A percentile compares a stretch with the other conserved stretches of the same genome.
phyloP scores from a whole-genome alignment of 257 asterid genomes.

The Anisodus acutangulus region DNA sequence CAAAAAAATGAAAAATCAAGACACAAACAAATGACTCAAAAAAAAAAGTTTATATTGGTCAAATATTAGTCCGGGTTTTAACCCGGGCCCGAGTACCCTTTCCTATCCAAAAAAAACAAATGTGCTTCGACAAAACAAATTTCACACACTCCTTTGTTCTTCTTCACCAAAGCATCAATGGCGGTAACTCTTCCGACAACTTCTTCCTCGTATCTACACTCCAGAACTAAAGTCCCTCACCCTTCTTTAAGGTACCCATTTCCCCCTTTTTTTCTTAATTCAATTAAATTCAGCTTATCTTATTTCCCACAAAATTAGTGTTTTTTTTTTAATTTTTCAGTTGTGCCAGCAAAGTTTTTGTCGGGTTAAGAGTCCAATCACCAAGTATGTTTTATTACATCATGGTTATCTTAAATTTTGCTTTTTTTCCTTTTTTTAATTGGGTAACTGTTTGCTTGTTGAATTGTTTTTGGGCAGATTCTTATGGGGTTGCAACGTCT shows the following conservation, averaged over 20 bases:
- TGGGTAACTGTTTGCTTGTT: not conserved
- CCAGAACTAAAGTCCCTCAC: slow-evolving; percentile 32
- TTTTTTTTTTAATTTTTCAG: slow-evolving; percentile 39
- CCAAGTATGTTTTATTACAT: slow-evolving; percentile 54
- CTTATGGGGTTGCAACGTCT: slow-evolving; percentile 54
- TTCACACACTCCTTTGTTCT: not conserved
- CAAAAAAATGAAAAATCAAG: too few relatives aligned
- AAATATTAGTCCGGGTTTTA: not conserved
- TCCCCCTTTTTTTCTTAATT: not conserved
- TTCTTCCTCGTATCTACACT: slow-evolving; percentile 38
- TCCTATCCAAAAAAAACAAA: not conserved
- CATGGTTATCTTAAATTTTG: not conserved
- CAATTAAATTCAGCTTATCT: not conserved
- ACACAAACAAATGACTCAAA: too few relatives aligned
- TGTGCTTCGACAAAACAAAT: not conserved
- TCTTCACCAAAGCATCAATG: slow-evolving; percentile 34
- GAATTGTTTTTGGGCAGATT: slow-evolving; percentile 48
- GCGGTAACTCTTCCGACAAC: slow-evolving; percentile 37
- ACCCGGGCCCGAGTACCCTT: not conserved
- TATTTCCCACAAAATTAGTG: not conserved
- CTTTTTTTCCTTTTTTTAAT: not conserved
- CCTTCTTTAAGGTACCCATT: slow-evolving; percentile 46
- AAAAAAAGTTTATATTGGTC: too few relatives aligned
- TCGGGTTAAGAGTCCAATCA: slow-evolving; percentile 71
- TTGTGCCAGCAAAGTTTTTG: slow-evolving; percentile 62